These are phyloP conservation scores for Brassica juncea DNA, from an alignment of 345 rosid species.

Conservation along the genomic window DNA sequence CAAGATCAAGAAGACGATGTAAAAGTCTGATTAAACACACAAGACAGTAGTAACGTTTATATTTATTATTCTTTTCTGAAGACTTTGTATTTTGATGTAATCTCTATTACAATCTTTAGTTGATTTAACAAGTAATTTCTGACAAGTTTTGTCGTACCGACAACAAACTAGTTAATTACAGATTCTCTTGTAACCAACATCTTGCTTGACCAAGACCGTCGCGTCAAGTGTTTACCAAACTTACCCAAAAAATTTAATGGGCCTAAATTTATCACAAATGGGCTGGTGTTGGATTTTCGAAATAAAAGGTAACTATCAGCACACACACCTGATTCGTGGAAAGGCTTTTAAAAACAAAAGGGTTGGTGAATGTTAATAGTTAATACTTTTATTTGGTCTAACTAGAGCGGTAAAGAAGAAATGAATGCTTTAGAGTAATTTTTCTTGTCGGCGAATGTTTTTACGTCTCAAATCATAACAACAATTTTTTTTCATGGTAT, in stretches of 20 bases:
- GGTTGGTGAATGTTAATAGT: too few relatives aligned
- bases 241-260: background rate
- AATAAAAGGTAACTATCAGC: too few relatives aligned
- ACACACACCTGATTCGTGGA: too few relatives aligned
- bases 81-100: background rate
- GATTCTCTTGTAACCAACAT: slow-evolving; percentile 57
- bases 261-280: background rate
- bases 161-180: slow-evolving; percentile 45
- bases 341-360: too few relatives aligned
- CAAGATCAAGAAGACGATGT: slow-evolving; percentile 43
- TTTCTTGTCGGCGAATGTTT: too few relatives aligned
- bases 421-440: too few relatives aligned
- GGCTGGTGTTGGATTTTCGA: background rate
- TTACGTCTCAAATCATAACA: too few relatives aligned
- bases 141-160: slow-evolving; percentile 36
- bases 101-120: background rate
- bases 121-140: slow-evolving; percentile 41
- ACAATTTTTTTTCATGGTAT: too few relatives aligned
- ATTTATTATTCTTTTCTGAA: slow-evolving; percentile 20
- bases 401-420: too few relatives aligned
- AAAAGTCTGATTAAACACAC: slow-evolving; percentile 10
- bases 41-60: slow-evolving; percentile 1
- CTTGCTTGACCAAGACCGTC: slow-evolving; percentile 54
- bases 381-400: too few relatives aligned
- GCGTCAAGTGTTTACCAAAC: slow-evolving; percentile 44